Conservation (phyloP, 2,329 filamentous ascomycete genomes). For the Alternaria solani region DNA sequence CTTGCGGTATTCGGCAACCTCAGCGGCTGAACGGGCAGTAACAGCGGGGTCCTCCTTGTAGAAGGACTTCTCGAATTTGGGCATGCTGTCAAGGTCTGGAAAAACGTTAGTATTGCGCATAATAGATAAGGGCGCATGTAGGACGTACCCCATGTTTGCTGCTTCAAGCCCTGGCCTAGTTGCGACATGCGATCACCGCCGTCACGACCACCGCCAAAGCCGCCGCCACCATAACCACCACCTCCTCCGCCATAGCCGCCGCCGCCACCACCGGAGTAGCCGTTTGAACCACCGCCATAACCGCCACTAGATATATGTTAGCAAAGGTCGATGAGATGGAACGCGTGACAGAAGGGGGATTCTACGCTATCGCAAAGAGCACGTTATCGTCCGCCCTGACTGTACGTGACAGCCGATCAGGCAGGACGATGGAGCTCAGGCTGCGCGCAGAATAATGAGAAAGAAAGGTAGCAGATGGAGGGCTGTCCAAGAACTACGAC, state of each 20-base stretch:
- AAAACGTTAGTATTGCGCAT: conserved; percentile 33
- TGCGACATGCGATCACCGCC: conserved; percentile 94
- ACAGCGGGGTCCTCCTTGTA: conserved; percentile 95
- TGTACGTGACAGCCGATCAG: conserved; percentile 30
- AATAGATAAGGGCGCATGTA: background rate
- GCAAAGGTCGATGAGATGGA: conserved; percentile 14
- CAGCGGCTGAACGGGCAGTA: conserved; percentile 73
- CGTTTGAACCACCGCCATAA: conserved; percentile 60
- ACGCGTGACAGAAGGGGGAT: conserved; percentile 26
- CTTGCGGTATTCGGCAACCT: conserved; percentile 88
- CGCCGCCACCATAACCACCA: conserved; percentile 33
- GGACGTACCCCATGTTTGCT: conserved; percentile 86
- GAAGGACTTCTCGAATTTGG: conserved; percentile 99
- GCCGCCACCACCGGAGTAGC: conserved; percentile 54
- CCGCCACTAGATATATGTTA: conserved; percentile 43
- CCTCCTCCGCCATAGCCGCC: conserved; percentile 66
- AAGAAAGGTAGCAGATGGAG: conserved; percentile 42
- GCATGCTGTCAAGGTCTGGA: conserved; percentile 76
- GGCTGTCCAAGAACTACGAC: conserved; percentile 44
- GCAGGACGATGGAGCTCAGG: conserved; percentile 32
- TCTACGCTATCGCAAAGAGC: conserved; percentile 45
- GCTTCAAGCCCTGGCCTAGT: conserved; percentile 86
- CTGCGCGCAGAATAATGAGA: conserved; percentile 42
- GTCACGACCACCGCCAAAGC: conserved; percentile 61
- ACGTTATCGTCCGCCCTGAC: conserved; percentile 33